A percentile compares a stretch with the other conserved stretches of the same genome.
These are phyloP conservation scores for Exserohilum rostratum DNA, from an alignment of 2,329 filamentous ascomycete species.

Conservation along the genomic window DNA sequence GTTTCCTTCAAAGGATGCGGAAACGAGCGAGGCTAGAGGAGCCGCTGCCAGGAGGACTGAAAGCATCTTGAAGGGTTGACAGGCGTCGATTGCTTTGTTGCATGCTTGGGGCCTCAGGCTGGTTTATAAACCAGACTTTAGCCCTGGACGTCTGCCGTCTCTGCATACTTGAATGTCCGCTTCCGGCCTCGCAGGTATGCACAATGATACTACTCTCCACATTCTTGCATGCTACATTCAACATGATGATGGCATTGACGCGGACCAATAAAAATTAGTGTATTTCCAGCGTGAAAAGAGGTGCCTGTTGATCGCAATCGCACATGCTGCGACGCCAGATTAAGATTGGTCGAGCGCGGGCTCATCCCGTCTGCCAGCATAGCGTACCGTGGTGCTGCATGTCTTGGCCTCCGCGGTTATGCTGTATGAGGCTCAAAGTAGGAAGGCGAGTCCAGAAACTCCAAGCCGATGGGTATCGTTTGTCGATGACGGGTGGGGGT, in stretches of 20 bases:
- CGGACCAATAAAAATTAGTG: conserved; percentile 2
- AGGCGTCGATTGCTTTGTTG: neutral
- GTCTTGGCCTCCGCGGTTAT: neutral
- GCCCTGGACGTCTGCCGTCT: conserved; percentile 2
- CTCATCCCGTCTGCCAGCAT: neutral
- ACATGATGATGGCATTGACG: neutral
- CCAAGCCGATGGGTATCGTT: neutral
- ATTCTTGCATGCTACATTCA: conserved; percentile 1
- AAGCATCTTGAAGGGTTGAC: conserved; percentile 16
- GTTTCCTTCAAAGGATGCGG: conserved; percentile 51
- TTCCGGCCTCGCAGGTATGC: neutral
- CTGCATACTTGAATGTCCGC: neutral
- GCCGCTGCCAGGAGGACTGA: conserved; percentile 19
- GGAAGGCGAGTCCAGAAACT: neutral
- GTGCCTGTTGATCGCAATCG: conserved; percentile 17
- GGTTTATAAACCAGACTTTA: conserved; percentile 3
- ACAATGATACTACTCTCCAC: conserved; percentile 5
- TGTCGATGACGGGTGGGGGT: neutral
- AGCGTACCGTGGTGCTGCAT: neutral
- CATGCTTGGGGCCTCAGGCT: neutral
- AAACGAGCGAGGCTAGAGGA: conserved; percentile 21
- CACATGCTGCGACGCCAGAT: conserved; percentile 14
- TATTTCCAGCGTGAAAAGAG: conserved; percentile 18
- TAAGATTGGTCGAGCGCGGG: conserved; percentile 14
- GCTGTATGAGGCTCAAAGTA: neutral